Evolutionary conservation across 495 filamentous ascomycete species (phyloP).

Genomic region (Corynascus novoguineensis): DNA sequence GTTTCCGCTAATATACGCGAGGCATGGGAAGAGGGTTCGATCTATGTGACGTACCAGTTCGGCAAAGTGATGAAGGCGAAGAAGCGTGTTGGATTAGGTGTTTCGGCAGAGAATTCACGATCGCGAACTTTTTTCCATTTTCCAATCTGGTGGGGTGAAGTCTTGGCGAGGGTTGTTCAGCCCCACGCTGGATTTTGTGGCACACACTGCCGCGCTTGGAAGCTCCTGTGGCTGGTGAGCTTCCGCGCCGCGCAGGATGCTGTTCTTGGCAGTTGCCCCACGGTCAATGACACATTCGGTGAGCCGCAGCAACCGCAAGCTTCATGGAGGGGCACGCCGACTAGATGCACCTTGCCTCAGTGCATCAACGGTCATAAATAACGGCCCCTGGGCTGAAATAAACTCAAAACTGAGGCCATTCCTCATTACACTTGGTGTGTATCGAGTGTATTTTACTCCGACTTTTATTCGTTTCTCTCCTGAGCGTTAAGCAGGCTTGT

Average conservation of each 20-base stretch:
- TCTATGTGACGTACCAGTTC: slow-evolving; percentile 41
- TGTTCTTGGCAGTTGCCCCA: background rate
- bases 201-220: background rate
- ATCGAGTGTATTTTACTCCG: background rate
- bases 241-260: too few species aligned
- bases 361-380: background rate
- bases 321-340: slow-evolving; percentile 11
- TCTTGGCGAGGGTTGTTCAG: slow-evolving; percentile 17
- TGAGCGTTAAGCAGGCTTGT: background rate
- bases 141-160: slow-evolving; percentile 16
- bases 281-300: slow-evolving; percentile 37
- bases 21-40: background rate
- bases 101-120: slow-evolving; percentile 10
- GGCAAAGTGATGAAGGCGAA: slow-evolving; percentile 75
- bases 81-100: slow-evolving; percentile 9
- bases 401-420: background rate
- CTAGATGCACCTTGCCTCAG: background rate
- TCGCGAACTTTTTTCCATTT: slow-evolving; percentile 18
- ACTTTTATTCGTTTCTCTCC: background rate
- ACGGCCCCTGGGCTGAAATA: background rate
- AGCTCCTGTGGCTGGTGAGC: background rate
- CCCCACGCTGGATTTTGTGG: slow-evolving; percentile 15
- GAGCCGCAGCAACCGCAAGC: slow-evolving; percentile 2
- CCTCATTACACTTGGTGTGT: too few species aligned
- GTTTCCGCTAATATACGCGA: too few species aligned